A percentile compares a stretch with the other conserved stretches of the same genome.
phyloP scores from a whole-genome alignment of 208 protist species.

The Phytomonas sp. region DNA sequence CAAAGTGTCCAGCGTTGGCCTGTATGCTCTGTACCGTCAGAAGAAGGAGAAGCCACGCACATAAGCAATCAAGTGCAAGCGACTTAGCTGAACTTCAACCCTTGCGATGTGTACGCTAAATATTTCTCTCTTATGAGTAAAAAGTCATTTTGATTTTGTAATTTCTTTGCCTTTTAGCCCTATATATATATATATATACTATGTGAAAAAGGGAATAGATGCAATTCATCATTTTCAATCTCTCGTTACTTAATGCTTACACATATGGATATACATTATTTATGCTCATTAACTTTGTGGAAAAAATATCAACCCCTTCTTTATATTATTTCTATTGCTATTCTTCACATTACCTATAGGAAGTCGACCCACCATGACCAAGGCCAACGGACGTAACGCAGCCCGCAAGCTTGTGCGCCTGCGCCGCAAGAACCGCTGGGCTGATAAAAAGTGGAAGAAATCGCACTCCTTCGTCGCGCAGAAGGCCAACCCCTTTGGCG shows the following conservation, averaged over 20 bases:
- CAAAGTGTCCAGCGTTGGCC: constrained; percentile 97
- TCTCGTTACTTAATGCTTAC: no score
- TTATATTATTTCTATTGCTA: constrained; percentile 6
- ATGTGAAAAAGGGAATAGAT: no score
- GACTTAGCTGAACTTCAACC: not conserved
- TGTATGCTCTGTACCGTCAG: constrained; percentile 96
- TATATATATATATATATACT: no score
- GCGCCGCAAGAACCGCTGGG: constrained; percentile 94
- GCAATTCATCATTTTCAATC: no score
- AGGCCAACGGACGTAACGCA: constrained; percentile 95
- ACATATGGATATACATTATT: constrained; percentile 1
- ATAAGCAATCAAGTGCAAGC: constrained; percentile 36
- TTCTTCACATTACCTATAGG: not conserved
- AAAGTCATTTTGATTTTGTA: no score
- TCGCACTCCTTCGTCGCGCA: constrained; percentile 90
- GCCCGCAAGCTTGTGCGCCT: constrained; percentile 95
- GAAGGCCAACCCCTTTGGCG: constrained; percentile 97
- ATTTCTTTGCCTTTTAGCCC: no score
- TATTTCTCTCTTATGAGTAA: no score
- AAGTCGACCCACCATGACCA: constrained; percentile 76
- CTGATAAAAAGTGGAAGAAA: constrained; percentile 98
- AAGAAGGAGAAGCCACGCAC: constrained; percentile 99
- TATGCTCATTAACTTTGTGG: not conserved
- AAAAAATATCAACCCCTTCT: constrained; percentile 1
- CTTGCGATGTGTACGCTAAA: no score